Conservation (phyloP, 1,139 yeast species). For the Fermentozyma sake region DNA sequence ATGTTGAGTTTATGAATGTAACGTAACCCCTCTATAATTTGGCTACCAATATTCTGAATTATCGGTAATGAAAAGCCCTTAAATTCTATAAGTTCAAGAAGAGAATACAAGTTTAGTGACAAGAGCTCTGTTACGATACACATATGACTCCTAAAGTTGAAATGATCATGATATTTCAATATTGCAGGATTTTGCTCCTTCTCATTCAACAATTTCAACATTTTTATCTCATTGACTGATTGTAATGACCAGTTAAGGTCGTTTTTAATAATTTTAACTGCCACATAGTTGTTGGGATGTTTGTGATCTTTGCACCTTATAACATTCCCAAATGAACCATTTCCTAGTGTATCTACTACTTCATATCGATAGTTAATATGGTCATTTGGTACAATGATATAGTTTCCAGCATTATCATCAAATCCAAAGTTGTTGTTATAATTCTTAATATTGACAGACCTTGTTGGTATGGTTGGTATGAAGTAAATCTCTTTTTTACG, state of each 20-base stretch:
- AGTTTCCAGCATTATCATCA: constrained; percentile 68
- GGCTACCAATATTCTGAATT: constrained; percentile 47
- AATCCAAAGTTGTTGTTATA: constrained; percentile 58
- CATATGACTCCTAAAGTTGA: constrained; percentile 77
- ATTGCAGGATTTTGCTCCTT: constrained; percentile 29
- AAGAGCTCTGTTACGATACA: constrained; percentile 76
- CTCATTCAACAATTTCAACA: constrained; percentile 46
- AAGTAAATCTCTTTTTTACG: constrained; percentile 38
- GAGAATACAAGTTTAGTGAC: constrained; percentile 63
- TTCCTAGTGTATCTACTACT: constrained; percentile 57
- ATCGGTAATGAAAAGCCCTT: constrained; percentile 56
- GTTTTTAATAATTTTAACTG: constrained; percentile 74
- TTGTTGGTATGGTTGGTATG: constrained; percentile 21
- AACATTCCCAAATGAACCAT: constrained; percentile 84
- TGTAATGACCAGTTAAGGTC: constrained; percentile 73
- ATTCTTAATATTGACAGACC: constrained; percentile 41
- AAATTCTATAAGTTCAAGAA: constrained; percentile 57
- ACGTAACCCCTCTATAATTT: constrained; percentile 56
- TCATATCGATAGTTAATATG: constrained; percentile 77
- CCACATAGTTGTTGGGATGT: constrained; percentile 42
- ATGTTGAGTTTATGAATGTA: constrained; percentile 54
- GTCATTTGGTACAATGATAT: constrained; percentile 53
- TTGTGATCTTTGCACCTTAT: constrained; percentile 68
- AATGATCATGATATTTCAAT: constrained; percentile 61
- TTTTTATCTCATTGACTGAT: constrained; percentile 73